A percentile compares a stretch with the other conserved stretches of the same genome.
Evolutionary conservation across 257 asterid genomes (phyloP).

Genomic region (Nemophila menziesii): DNA sequence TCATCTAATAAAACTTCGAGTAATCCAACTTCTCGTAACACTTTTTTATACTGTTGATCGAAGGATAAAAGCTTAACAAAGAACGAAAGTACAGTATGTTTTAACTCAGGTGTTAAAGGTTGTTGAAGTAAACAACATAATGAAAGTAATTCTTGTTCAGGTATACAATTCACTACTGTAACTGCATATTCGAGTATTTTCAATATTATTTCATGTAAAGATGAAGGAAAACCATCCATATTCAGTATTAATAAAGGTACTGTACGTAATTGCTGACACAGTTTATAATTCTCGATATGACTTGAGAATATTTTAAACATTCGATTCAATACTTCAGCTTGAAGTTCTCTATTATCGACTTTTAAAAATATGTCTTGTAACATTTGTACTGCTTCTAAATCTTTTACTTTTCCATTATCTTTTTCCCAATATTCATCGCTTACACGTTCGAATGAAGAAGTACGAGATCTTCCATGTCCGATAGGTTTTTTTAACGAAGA

Average conservation of each 20-base stretch:
- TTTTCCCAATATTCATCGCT: slow-evolving; percentile 73
- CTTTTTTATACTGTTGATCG: slow-evolving; percentile 94
- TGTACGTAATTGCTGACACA: slow-evolving; percentile 90
- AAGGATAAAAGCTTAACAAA: slow-evolving; percentile 90
- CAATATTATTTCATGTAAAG: slow-evolving; percentile 82
- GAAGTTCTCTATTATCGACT: slow-evolving; percentile 79
- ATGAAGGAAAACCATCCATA: slow-evolving; percentile 82
- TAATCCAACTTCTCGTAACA: slow-evolving; percentile 91
- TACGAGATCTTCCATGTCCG: slow-evolving; percentile 59
- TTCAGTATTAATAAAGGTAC: slow-evolving; percentile 94
- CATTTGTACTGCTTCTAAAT: slow-evolving; percentile 92
- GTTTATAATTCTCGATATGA: slow-evolving; percentile 84
- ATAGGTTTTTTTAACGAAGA: slow-evolving; percentile 29
- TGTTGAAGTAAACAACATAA: slow-evolving; percentile 94
- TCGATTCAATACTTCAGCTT: slow-evolving; percentile 85
- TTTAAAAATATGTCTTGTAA: slow-evolving; percentile 91
- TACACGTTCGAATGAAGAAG: slow-evolving; percentile 59
- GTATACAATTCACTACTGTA: slow-evolving; percentile 87
- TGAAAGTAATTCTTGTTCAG: slow-evolving; percentile 96
- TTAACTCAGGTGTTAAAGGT: slow-evolving; percentile 66
- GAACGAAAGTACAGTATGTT: slow-evolving; percentile 74
- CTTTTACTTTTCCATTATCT: slow-evolving; percentile 80
- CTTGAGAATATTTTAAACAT: slow-evolving; percentile 90
- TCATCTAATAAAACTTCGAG: slow-evolving; percentile 93
- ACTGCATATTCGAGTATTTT: slow-evolving; percentile 96